A percentile compares a stretch with the other conserved stretches of the same genome.
Evolutionary conservation across 495 filamentous ascomycete genomes (phyloP).

Genomic region (Sphaerosporella brunnea): DNA sequence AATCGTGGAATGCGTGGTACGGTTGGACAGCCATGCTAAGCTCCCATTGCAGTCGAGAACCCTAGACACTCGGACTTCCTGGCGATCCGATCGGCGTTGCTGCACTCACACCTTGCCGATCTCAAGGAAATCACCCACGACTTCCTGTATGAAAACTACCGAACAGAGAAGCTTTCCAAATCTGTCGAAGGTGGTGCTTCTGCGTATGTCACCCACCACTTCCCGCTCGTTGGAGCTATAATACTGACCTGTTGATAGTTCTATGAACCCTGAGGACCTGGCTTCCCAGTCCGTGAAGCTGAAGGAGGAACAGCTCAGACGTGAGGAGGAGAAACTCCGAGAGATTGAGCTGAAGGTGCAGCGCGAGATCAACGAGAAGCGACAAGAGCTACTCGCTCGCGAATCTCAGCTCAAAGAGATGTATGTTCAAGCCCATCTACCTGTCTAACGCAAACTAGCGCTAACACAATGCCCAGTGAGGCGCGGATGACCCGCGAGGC

Average conservation of each 20-base stretch:
- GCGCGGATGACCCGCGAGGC: slow-evolving; percentile 53
- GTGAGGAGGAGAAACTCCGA: slow-evolving; percentile 97
- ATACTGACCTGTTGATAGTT: slow-evolving; percentile 33
- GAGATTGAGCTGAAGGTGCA: slow-evolving; percentile 99
- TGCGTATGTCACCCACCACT: slow-evolving; percentile 44
- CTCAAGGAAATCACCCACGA: slow-evolving; percentile 99
- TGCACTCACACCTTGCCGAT: slow-evolving; percentile 94
- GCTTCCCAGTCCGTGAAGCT: slow-evolving; percentile 91
- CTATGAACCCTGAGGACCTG: slow-evolving; percentile 94
- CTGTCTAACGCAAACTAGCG: slow-evolving; percentile 1
- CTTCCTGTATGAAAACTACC: slow-evolving; percentile 99
- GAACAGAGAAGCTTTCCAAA: slow-evolving; percentile 99
- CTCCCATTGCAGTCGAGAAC: slow-evolving; percentile 52
- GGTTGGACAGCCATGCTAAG: not conserved
- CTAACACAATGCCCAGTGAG: slow-evolving; percentile 29
- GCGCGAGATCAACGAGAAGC: slow-evolving; percentile 98
- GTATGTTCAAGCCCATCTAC: slow-evolving; percentile 11
- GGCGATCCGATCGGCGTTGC: slow-evolving; percentile 83
- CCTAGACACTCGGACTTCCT: slow-evolving; percentile 97
- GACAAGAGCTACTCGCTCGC: slow-evolving; percentile 91
- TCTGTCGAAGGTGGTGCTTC: slow-evolving; percentile 79
- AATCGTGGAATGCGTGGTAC: not conserved
- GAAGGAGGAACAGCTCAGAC: slow-evolving; percentile 96
- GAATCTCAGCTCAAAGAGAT: slow-evolving; percentile 97
- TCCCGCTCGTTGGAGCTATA: not conserved